These are phyloP conservation scores for Yamadazyma trypodendri DNA, from an alignment of 1,139 yeast species.

Conservation along the genomic window DNA sequence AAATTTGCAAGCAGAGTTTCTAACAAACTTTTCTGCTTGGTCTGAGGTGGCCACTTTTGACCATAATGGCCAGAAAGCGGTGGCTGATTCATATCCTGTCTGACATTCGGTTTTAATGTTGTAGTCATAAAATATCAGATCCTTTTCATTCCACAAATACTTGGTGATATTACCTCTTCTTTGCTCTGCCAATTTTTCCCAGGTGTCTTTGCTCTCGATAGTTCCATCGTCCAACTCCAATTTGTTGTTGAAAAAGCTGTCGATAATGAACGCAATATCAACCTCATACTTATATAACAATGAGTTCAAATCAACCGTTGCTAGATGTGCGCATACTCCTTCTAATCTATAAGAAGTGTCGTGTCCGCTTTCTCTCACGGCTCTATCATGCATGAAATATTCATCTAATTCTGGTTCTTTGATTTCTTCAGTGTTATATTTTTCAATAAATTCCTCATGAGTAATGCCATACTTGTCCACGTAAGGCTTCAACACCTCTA, in stretches of 20 bases:
- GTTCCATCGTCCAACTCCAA: conserved; percentile 30
- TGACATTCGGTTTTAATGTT: conserved; percentile 59
- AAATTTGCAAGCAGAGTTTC: conserved; percentile 61
- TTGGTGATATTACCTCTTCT: conserved; percentile 62
- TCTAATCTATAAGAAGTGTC: conserved; percentile 91
- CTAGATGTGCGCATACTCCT: conserved; percentile 84
- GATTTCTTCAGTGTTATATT: conserved; percentile 67
- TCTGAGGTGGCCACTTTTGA: conserved; percentile 66
- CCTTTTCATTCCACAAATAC: conserved; percentile 82
- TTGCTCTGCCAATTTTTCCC: conserved; percentile 57
- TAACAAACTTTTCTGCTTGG: conserved; percentile 70
- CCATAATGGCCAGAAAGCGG: conserved; percentile 94
- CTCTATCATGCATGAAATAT: conserved; percentile 89
- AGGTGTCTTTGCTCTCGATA: conserved; percentile 50
- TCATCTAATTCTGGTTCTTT: conserved; percentile 80
- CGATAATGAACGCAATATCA: conserved; percentile 73
- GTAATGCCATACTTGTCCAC: conserved; percentile 60
- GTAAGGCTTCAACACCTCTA: conserved; percentile 67
- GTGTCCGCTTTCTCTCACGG: conserved; percentile 95
- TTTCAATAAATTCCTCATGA: conserved; percentile 66
- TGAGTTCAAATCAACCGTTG: conserved; percentile 87
- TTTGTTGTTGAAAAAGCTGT: conserved; percentile 53
- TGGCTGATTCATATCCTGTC: conserved; percentile 78
- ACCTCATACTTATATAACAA: conserved; percentile 85
- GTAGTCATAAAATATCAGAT: conserved; percentile 82